phyloP scores from a whole-genome alignment of 1,284 basidiomycete species.

The Ceratobasidium sp. region DNA sequence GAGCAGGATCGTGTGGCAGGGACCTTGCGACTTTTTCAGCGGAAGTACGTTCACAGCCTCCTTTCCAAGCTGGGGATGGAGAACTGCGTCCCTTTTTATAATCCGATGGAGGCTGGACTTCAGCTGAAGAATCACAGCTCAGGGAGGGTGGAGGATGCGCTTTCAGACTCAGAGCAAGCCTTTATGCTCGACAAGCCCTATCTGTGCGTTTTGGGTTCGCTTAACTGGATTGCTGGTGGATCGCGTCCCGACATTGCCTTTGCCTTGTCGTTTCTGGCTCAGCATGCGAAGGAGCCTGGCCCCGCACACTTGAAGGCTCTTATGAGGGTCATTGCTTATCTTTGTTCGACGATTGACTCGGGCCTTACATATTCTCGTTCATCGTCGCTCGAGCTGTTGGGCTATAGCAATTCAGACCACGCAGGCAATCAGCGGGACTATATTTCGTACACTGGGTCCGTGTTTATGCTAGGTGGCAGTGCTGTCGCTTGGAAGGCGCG shows the following conservation, averaged over 20 bases:
- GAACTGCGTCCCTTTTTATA: background rate
- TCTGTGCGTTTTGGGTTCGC: background rate
- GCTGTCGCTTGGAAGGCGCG: slow-evolving; percentile 52
- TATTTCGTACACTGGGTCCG: slow-evolving; percentile 50
- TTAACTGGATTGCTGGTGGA: too few species aligned
- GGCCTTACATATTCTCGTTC: too few species aligned
- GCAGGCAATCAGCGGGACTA: slow-evolving; percentile 43
- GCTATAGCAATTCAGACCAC: slow-evolving; percentile 50
- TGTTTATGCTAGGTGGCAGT: slow-evolving; percentile 46
- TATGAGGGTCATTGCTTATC: slow-evolving; percentile 48
- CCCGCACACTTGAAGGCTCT: slow-evolving; percentile 45
- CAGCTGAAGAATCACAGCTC: background rate
- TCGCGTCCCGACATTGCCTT: background rate
- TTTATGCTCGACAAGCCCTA: slow-evolving; percentile 3
- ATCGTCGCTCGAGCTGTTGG: slow-evolving; percentile 46
- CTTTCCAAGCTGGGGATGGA: background rate
- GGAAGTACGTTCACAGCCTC: slow-evolving; percentile 3
- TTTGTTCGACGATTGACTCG: too few species aligned
- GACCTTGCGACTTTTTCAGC: slow-evolving; percentile 1
- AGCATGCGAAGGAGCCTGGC: background rate
- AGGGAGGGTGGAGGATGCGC: background rate
- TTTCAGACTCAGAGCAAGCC: background rate
- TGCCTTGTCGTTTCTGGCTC: background rate
- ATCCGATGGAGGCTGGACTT: background rate
- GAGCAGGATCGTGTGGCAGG: slow-evolving; percentile 2